Conservation (phyloP, 1,284 basidiomycete species). For the Boletus sp. region DNA sequence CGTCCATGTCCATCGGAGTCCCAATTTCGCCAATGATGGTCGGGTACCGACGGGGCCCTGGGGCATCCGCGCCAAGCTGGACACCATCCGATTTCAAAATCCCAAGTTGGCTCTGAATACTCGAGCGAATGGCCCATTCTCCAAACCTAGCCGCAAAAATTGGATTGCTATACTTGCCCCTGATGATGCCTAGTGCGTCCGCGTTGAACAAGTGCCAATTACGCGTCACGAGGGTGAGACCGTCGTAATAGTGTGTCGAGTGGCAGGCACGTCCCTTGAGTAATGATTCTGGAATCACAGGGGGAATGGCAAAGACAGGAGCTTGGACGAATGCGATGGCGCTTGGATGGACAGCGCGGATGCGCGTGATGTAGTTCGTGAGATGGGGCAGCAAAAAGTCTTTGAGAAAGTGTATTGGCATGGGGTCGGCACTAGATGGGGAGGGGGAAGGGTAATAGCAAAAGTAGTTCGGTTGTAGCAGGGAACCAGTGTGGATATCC, state of each 20-base stretch:
- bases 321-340: conserved; percentile 91
- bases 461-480: conserved; percentile 84
- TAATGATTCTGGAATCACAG: conserved; percentile 53
- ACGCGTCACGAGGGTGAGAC: conserved; percentile 76
- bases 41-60: conserved; percentile 54
- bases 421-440: conserved; percentile 13
- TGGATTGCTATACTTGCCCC: conserved; percentile 81
- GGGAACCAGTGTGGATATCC: conserved; percentile 67
- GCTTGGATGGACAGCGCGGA: conserved; percentile 75
- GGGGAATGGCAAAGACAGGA: conserved; percentile 85
- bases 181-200: conserved; percentile 85
- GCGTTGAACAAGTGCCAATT: conserved; percentile 99
- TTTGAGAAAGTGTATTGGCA: conserved; percentile 62
- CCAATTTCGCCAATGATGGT: conserved; percentile 96
- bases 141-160: conserved; percentile 74
- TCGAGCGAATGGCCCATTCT: conserved; percentile 76
- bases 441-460: conserved; percentile 36
- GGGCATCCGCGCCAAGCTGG: conserved; percentile 42
- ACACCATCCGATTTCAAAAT: conserved; percentile 71
- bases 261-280: conserved; percentile 74
- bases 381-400: conserved; percentile 87
- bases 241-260: conserved; percentile 93
- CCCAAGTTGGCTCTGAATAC: conserved; percentile 80
- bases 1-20: conserved; percentile 90
- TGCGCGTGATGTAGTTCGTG: conserved; percentile 56